Evolutionary conservation across 225 moss, liverwort and hornwort genomes (phyloP).

Genomic region (Pseudisothecium myosuroides): DNA sequence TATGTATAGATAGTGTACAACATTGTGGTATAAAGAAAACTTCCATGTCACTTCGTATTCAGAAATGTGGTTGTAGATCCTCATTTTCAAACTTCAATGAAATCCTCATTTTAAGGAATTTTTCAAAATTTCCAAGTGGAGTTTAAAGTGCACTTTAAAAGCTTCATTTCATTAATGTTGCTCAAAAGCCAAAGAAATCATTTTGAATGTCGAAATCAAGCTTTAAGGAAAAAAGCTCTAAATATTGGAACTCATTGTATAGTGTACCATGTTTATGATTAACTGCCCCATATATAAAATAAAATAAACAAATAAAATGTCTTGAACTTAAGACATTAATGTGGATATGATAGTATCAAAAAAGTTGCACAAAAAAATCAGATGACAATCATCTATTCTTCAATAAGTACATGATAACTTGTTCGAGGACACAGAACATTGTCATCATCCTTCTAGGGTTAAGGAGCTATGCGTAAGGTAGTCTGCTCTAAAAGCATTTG

Average conservation of each 20-base stretch:
- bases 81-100: background rate
- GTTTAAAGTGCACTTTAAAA: fast-evolving
- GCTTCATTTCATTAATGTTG: background rate
- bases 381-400: background rate
- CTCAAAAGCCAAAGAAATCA: background rate
- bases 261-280: background rate
- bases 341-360: background rate
- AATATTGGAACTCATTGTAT: background rate
- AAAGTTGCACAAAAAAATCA: background rate
- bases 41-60: background rate
- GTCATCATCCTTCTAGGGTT: background rate
- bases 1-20: background rate
- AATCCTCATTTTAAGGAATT: background rate
- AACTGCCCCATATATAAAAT: background rate
- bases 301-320: background rate
- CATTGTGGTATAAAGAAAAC: background rate
- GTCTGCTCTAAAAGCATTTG: too few species aligned
- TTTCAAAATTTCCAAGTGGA: background rate
- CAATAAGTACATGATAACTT: background rate
- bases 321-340: background rate
- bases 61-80: background rate
- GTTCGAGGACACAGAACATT: background rate
- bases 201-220: background rate
- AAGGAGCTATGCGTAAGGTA: too few species aligned
- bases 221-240: background rate